phyloP scores from a whole-genome alignment of 2,329 filamentous ascomycete genomes.

The Botrytis galanthina region DNA sequence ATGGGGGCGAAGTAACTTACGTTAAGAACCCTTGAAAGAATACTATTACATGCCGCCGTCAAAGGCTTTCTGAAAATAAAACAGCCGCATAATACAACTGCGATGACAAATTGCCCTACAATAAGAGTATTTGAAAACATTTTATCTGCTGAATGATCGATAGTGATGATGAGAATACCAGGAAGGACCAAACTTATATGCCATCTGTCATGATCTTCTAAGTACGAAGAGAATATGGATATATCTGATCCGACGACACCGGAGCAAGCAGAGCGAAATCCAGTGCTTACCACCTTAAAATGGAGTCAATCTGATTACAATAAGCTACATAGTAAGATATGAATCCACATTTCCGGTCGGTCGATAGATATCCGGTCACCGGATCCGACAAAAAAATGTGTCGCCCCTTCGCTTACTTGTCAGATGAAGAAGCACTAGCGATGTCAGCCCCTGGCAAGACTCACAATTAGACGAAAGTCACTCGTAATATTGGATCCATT shows the following conservation, averaged over 20 bases:
- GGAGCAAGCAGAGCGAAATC: background rate
- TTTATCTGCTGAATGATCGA: constrained; percentile 5
- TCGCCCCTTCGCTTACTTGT: constrained; percentile 14
- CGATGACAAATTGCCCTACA: background rate
- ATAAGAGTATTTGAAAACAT: constrained; percentile 14
- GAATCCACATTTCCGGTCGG: background rate
- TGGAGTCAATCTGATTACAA: background rate
- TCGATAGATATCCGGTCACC: background rate
- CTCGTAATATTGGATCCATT: background rate
- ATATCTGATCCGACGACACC: constrained; percentile 4
- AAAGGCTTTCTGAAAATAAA: constrained; percentile 8
- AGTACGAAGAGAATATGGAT: background rate
- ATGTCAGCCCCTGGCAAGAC: background rate
- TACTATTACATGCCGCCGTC: background rate
- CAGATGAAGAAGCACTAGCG: constrained; percentile 7
- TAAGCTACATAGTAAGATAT: constrained; percentile 4
- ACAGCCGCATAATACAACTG: background rate
- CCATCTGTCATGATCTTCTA: background rate
- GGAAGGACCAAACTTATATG: constrained; percentile 11
- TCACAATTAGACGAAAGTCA: background rate
- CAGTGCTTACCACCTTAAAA: background rate
- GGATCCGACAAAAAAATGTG: constrained; percentile 5
- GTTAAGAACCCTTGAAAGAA: constrained; percentile 2
- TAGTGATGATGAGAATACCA: background rate
- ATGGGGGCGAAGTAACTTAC: background rate